Percentiles rank a stretch among this genome's conserved stretches.
phyloP scores from a whole-genome alignment of 1,284 basidiomycete genomes.

The Mycena sp. region DNA sequence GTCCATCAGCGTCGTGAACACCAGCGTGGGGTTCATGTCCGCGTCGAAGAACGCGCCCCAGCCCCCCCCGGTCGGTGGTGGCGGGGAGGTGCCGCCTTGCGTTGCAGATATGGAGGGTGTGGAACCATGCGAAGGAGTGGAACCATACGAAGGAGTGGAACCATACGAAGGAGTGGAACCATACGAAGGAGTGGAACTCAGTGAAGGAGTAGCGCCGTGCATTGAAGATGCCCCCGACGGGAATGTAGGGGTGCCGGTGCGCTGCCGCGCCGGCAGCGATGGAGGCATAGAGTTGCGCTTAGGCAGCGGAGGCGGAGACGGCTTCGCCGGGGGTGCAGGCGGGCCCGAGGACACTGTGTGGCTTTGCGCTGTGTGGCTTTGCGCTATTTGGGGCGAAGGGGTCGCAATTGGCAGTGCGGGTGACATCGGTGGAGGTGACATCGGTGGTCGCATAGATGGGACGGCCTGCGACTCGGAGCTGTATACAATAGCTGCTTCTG shows the following conservation, averaged over 20 bases:
- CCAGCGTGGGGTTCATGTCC: slow-evolving; percentile 8
- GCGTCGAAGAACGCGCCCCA: slow-evolving; percentile 23
- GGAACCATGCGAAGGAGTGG: neutral
- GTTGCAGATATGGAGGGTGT: neutral
- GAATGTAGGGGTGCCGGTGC: neutral
- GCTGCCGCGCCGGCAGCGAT: neutral
- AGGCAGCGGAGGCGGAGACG: neutral
- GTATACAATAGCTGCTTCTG: neutral
- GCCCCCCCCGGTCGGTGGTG: neutral
- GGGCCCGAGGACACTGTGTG: too few species aligned
- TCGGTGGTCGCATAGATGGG: neutral
- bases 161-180: too few species aligned
- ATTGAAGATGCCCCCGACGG: neutral
- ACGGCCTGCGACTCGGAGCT: neutral
- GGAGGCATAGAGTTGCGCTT: neutral
- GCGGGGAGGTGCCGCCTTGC: too few species aligned
- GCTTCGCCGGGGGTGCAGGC: neutral
- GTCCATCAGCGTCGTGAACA: slow-evolving; percentile 9
- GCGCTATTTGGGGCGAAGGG: too few species aligned
- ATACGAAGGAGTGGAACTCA: too few species aligned
- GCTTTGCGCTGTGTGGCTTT: too few species aligned
- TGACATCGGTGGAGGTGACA: too few species aligned
- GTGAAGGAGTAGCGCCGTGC: too few species aligned
- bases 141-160: neutral
- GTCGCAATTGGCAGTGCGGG: too few species aligned